A percentile compares a stretch with the other conserved stretches of the same genome.
These are phyloP conservation scores for Coprinopsis cinerea DNA, from an alignment of 768 basidiomycete genomes.

Conservation along the genomic window DNA sequence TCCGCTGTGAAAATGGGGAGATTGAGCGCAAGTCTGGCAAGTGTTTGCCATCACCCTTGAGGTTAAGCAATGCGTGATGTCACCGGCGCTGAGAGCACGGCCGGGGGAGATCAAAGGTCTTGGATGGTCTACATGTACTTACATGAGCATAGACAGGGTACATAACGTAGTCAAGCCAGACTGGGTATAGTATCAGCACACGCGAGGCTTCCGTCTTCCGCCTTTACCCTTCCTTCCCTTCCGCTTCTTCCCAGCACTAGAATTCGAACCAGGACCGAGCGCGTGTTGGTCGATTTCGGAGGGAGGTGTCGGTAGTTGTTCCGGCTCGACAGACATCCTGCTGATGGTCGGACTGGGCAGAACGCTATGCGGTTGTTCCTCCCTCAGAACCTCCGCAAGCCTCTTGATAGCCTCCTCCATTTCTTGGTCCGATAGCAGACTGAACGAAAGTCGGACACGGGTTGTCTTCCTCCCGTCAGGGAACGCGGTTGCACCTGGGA, in stretches of 20 bases:
- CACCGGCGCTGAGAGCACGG: no score
- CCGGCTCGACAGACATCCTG: not conserved
- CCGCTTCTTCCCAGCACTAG: not conserved
- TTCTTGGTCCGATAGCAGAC: conserved; percentile 52
- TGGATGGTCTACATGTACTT: no score
- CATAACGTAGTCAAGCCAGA: no score
- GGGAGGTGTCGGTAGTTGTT: not conserved
- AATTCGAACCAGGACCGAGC: not conserved
- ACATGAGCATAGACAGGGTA: no score
- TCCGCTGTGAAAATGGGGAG: no score
- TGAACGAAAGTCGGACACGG: conserved; percentile 76
- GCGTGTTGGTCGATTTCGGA: not conserved
- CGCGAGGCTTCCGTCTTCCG: not conserved
- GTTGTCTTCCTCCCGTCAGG: conserved; percentile 58
- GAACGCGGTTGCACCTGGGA: conserved; percentile 75
- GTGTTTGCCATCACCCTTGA: no score
- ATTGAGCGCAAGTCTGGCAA: no score
- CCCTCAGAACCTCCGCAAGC: conserved; percentile 24
- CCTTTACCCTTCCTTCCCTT: not conserved
- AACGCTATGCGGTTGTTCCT: not conserved
- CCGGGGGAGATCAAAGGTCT: no score
- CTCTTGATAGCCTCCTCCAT: conserved; percentile 68
- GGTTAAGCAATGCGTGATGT: no score
- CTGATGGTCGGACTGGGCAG: not conserved
- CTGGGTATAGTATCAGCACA: no score